Evolutionary conservation across 257 asterid genomes (phyloP).

Genomic region (Solanum bulbocastanum): DNA sequence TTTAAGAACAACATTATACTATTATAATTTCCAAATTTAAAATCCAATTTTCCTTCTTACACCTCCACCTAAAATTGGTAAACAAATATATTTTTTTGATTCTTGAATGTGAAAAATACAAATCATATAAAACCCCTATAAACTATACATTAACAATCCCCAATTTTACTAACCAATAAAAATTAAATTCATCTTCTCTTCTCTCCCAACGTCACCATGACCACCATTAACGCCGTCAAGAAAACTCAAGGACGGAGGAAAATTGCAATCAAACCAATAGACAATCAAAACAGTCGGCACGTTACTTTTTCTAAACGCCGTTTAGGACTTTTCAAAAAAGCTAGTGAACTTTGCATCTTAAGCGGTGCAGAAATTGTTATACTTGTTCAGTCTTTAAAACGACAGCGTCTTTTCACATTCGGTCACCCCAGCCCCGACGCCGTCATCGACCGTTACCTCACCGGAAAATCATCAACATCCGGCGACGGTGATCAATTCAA

Average conservation of each 20-base stretch:
- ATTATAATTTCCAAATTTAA: not conserved
- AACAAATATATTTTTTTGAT: not conserved
- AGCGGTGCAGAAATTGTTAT: slow-evolving; percentile 16
- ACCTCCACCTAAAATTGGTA: not conserved
- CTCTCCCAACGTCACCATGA: not conserved
- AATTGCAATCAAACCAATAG: slow-evolving; percentile 24
- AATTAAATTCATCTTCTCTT: not conserved
- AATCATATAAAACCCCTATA: not conserved
- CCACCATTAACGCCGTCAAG: not conserved
- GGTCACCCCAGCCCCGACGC: slow-evolving; percentile 14
- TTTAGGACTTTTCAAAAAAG: slow-evolving; percentile 23
- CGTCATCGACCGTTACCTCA: slow-evolving; percentile 2
- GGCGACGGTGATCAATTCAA: not conserved
- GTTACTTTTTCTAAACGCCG: slow-evolving; percentile 28
- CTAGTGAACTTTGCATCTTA: slow-evolving; percentile 23
- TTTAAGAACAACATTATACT: not conserved
- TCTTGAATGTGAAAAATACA: not conserved
- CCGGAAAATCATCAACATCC: not conserved
- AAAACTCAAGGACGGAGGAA: slow-evolving; percentile 18
- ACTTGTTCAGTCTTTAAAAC: slow-evolving; percentile 23
- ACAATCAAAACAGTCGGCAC: slow-evolving; percentile 6
- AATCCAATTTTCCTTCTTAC: not conserved
- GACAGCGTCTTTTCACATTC: slow-evolving; percentile 2
- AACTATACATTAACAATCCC: not conserved
- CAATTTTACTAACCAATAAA: not conserved